Evolutionary conservation across 176 grass and related monocot species (phyloP), one percentile per base, ranked within the genome.

Genomic region (Urochloa ruziziensis): DNA sequence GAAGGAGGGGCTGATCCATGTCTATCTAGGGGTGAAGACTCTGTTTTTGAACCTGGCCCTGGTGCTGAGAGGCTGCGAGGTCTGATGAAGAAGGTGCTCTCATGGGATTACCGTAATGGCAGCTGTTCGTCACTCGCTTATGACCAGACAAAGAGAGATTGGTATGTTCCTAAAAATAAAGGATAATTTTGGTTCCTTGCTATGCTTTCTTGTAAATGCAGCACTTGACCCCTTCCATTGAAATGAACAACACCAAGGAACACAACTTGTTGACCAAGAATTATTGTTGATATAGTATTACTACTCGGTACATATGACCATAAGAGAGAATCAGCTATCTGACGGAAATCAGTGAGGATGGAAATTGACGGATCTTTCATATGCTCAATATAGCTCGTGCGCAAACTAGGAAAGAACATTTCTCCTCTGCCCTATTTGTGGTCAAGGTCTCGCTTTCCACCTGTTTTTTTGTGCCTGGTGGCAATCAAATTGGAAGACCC

Each of bases 111-210:
- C 63, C 88, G 89, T 74, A 92, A 90, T 0, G 93, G 85, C 2
- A 99, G 93, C 78, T 99, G 93, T 83, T 99, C 93, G 0, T 78
- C 89, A 0, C 88, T 92, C 21, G 46, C 83, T 53, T 96, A 99
- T 69, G 91, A 96, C 58, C 96, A 96, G 77, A 91, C 83, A n/a
- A 94, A 87, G 54, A 86, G 96, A 83, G 90, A 90, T 67, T 99
- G 93, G 93, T 86, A 88, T 65, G 62, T 83, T 69, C 79, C 85
- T n/a, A 84, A 62, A 74, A 30, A 67, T 46, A 83, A 9, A 83
- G 84, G 74, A 60, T 87, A 36, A 35, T 74, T 47, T 39, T 69
- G 61, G 11, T 75, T n/a, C 5, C 62, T 25, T 77, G n/a, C 62
- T 62, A 51, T 61, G 32, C 15, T 73, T 74, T 66, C 73, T 83